A percentile compares a stretch with the other conserved stretches of the same genome.
These are phyloP conservation scores for Rhamnella rubrinervis DNA, from an alignment of 331 rosid species.

Conservation along the genomic window DNA sequence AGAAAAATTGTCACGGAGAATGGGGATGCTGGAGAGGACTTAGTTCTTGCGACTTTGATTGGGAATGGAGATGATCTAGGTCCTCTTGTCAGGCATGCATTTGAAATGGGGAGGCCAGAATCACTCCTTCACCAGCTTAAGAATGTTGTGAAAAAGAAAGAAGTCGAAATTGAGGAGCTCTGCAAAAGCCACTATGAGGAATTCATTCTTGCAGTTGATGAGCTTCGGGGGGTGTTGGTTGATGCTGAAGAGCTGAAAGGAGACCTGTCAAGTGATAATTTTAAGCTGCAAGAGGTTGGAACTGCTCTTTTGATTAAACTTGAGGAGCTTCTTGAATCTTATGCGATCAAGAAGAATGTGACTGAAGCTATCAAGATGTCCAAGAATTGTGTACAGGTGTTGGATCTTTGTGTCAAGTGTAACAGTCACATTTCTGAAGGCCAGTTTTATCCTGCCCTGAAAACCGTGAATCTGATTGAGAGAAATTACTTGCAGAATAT, in stretches of 20 bases:
- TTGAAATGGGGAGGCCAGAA: conserved; percentile 82
- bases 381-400: conserved; percentile 63
- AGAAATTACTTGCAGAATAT: conserved; percentile 53
- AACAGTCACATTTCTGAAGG: conserved; percentile 69
- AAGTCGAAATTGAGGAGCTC: conserved; percentile 89
- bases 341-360: conserved; percentile 75
- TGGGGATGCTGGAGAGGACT: conserved; percentile 81
- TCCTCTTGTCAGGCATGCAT: conserved; percentile 86
- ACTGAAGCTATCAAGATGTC: conserved; percentile 82
- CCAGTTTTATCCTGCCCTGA: conserved; percentile 75
- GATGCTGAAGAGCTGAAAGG: conserved; percentile 95
- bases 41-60: conserved; percentile 70
- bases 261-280: conserved; percentile 82
- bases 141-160: conserved; percentile 74
- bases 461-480: conserved; percentile 77
- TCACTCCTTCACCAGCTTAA: conserved; percentile 79
- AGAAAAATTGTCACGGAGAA: conserved; percentile 52
- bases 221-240: conserved; percentile 85
- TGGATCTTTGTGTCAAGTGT: conserved; percentile 90
- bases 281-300: conserved; percentile 88
- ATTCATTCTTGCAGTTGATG: conserved; percentile 93
- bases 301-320: conserved; percentile 64
- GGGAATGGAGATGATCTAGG: conserved; percentile 86
- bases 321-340: conserved; percentile 88
- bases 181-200: conserved; percentile 98